Evolutionary conservation across 2,329 filamentous ascomycete species (phyloP).

Genomic region (Torrubiellomyces zombiae): DNA sequence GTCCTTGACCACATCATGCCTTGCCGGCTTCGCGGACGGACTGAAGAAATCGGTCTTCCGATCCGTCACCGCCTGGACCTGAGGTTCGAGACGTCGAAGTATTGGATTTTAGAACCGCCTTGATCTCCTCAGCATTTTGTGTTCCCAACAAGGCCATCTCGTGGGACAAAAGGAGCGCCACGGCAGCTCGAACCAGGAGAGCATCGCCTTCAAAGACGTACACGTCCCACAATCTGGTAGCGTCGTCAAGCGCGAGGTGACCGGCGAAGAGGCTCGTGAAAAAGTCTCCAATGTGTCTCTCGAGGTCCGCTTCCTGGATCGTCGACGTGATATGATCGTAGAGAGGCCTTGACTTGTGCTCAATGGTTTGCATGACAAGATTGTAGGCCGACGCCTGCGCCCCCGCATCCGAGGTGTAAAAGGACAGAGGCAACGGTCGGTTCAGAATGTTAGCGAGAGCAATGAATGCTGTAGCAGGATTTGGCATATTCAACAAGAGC

Average conservation of each 20-base stretch:
- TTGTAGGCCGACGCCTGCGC: conserved; percentile 54
- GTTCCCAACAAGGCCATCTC: conserved; percentile 35
- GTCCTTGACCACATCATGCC: conserved; percentile 9
- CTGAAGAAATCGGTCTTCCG: conserved; percentile 28
- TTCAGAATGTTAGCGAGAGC: conserved; percentile 64
- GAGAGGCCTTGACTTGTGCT: conserved; percentile 45
- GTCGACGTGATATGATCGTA: conserved; percentile 44
- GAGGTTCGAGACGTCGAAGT: conserved; percentile 14
- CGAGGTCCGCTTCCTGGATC: conserved; percentile 26
- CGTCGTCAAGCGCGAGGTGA: conserved; percentile 50
- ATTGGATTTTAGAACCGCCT: conserved; percentile 16
- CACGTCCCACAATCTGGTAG: conserved; percentile 61
- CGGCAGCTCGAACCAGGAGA: conserved; percentile 51
- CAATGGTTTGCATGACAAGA: conserved; percentile 49
- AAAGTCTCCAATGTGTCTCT: conserved; percentile 40
- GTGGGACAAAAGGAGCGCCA: conserved; percentile 43
- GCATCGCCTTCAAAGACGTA: conserved; percentile 70
- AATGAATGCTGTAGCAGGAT: conserved; percentile 48
- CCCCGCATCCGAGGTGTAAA: conserved; percentile 53
- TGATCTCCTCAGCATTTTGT: conserved; percentile 26
- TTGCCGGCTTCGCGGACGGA: conserved; percentile 19
- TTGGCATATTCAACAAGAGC: conserved; percentile 53
- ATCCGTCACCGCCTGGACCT: conserved; percentile 23
- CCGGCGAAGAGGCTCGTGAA: conserved; percentile 50
- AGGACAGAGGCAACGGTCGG: conserved; percentile 56